Evolutionary conservation across 495 filamentous ascomycete genomes (phyloP).

Genomic region (Xylaria longipes): DNA sequence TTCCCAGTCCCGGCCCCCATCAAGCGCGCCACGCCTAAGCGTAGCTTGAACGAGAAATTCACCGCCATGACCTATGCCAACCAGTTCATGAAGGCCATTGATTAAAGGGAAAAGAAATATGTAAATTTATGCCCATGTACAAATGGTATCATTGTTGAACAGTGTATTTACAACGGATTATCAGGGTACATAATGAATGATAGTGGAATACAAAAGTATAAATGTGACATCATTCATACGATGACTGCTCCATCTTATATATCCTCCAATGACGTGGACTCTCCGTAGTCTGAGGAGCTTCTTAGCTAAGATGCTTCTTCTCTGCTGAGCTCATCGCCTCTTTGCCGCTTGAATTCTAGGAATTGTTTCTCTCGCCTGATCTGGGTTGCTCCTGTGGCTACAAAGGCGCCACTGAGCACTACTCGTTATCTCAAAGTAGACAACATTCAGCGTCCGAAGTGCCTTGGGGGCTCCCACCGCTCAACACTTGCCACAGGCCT

Average conservation of each 20-base stretch:
- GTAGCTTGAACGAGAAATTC: constrained; percentile 29
- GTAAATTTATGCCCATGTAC: neutral
- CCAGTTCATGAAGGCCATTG: constrained; percentile 41
- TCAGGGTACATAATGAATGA: neutral
- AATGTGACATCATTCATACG: neutral
- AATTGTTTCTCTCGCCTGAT: constrained; percentile 30
- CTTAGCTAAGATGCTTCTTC: neutral
- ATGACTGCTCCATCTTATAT: neutral
- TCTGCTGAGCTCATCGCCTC: constrained; percentile 25
- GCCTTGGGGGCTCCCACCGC: neutral
- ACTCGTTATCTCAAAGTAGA: constrained; percentile 30
- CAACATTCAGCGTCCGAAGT: constrained; percentile 12
- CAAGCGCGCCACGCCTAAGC: constrained; percentile 25
- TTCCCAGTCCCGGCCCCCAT: constrained; percentile 15
- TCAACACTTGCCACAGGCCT: neutral
- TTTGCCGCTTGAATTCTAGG: constrained; percentile 26
- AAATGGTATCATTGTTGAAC: neutral
- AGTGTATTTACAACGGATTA: neutral
- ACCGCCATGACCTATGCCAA: constrained; percentile 31
- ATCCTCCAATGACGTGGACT: constrained; percentile 2
- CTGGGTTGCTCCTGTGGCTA: constrained; percentile 28
- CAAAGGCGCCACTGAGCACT: constrained; percentile 36
- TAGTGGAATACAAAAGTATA: neutral
- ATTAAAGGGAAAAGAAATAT: constrained; percentile 20
- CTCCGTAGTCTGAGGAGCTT: neutral